Evolutionary conservation across 352 stramenopile genomes (phyloP).

Genomic region (Phytophthora pluvialis): DNA sequence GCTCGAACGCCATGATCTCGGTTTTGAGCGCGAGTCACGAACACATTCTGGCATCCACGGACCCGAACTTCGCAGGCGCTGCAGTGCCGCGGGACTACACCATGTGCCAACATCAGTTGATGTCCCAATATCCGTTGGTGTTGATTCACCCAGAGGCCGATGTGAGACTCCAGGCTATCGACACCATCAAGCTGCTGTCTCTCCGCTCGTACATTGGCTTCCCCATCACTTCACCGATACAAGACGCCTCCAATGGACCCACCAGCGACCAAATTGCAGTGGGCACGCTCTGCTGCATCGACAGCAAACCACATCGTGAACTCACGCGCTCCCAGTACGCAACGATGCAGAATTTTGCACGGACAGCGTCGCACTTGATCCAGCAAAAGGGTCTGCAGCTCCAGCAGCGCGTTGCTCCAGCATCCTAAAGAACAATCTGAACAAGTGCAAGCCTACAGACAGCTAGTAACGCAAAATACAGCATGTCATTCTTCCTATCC

Average conservation of each 20-base stretch:
- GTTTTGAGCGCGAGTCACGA: conserved; percentile 50
- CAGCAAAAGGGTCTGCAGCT: conserved; percentile 20
- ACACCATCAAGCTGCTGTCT: conserved; percentile 35
- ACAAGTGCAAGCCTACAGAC: neutral
- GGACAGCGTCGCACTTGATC: conserved; percentile 45
- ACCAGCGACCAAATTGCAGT: conserved; percentile 42
- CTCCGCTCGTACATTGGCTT: conserved; percentile 69
- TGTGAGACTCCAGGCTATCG: conserved; percentile 48
- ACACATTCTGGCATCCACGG: conserved; percentile 51
- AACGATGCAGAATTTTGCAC: conserved; percentile 43
- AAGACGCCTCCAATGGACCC: neutral
- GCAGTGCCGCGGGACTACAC: conserved; percentile 52
- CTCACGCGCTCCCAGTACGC: conserved; percentile 60
- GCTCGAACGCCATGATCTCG: conserved; percentile 51
- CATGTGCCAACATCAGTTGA: conserved; percentile 64
- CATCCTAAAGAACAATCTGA: conserved; percentile 11
- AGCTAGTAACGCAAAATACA: conserved; percentile 24
- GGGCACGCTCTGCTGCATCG: conserved; percentile 60
- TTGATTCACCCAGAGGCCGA: conserved; percentile 64
- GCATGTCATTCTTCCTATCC: conserved; percentile 32
- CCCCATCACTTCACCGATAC: conserved; percentile 37
- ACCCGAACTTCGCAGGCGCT: conserved; percentile 22
- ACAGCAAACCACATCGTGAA: conserved; percentile 41
- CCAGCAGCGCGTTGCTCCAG: conserved; percentile 9
- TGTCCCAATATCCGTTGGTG: conserved; percentile 54